A percentile compares a stretch with the other conserved stretches of the same genome.
Evolutionary conservation across 345 rosid species (phyloP).

Genomic region (Populus euphratica): DNA sequence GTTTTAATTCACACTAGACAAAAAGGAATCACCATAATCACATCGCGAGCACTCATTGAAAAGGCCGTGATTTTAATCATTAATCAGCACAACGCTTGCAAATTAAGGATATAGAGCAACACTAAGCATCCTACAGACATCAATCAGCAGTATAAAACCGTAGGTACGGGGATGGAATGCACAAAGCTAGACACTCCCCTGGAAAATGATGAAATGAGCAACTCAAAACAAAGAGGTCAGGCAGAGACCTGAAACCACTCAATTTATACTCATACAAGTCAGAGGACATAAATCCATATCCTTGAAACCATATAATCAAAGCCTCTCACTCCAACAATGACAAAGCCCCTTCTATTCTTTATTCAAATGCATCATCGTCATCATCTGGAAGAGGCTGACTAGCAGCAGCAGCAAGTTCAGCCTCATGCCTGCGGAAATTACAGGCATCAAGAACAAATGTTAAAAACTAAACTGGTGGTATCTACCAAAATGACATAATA

Average conservation of each 20-base stretch:
- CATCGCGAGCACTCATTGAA: no score
- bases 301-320: neutral
- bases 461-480: neutral
- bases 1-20: no score
- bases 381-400: constrained; percentile 86
- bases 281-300: constrained; percentile 12
- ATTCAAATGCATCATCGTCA: constrained; percentile 61
- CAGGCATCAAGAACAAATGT: neutral
- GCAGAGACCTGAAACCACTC: constrained; percentile 5
- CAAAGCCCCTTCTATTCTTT: neutral
- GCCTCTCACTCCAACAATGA: neutral
- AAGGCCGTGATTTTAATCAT: no score
- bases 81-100: no score
- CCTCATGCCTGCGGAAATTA: constrained; percentile 54
- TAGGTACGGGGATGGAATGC: neutral
- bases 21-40: no score
- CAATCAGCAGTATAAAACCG: neutral
- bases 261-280: constrained; percentile 7
- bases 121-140: constrained; percentile 3
- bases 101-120: neutral
- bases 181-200: neutral
- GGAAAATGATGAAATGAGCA: constrained; percentile 5
- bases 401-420: constrained; percentile 66
- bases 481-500: no score
- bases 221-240: constrained; percentile 4